Base-by-base conservation (phyloP, 371 early-diverging fungal genomes). In the Chytridium lagenaria region DNA sequence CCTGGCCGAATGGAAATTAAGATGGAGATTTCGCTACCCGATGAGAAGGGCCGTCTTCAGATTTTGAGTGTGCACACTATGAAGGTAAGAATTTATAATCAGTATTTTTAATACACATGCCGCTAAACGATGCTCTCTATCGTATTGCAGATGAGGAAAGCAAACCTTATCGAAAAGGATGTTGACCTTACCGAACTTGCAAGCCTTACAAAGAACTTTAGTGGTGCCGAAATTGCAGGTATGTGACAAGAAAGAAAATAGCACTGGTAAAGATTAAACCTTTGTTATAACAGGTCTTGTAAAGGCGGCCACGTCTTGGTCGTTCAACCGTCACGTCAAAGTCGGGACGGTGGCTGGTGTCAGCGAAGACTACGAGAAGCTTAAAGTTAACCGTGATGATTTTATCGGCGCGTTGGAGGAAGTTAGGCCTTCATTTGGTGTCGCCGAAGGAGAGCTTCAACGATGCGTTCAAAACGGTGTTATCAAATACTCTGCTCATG, bases 171-270 rank as follows among this genome's bases (percentile, higher is more conserved):
- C 59, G 96, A 88, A 40, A n/a, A 75, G 0, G 95, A 96, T 83
- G 99, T 99, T 22, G 90, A 95, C 72, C 73, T 99, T 30, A 78
- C 82, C 0, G 96, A 98, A 81, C 83, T 99, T 67, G 97, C 99
- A 0, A 85, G 86, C 0, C 76, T 96, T 70, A 95, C 99, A n/a
- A 98, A 96, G 85, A 99, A 99, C 88, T 99, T 95, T 81, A 97
- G 95, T 73, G 99, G 99, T 81, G 99, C 99, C 49, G 99, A 99
- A 82, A 97, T 99, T 71, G 90, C 95, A 16, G 98, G 99, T 78
- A 38, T 3, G 74, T 36, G 50, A 2, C 49, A 38, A 28, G 10
- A 15, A 12, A 57, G 44, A 31, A 2, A 15, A 40, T 16, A 5
- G 31, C n/a, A 66, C 28, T 71, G 39, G 1, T 33, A 59, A 50